Percentiles rank a stretch among this genome's conserved stretches.
Evolutionary conservation across 1,139 yeast genomes (phyloP).

Genomic region (Pichia sp.): DNA sequence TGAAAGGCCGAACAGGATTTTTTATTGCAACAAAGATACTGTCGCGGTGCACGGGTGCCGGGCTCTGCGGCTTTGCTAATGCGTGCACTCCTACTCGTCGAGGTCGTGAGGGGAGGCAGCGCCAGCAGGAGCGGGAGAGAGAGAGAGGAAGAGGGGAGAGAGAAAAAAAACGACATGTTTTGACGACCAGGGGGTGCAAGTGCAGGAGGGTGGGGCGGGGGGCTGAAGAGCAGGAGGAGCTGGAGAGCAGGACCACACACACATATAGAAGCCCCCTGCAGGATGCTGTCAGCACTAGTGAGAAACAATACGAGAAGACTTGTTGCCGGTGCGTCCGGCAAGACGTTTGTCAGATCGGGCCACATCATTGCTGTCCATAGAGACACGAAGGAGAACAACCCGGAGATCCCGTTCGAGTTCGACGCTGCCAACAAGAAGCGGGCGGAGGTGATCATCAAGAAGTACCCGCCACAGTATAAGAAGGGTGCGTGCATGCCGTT

Average conservation of each 20-base stretch:
- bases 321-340: neutral
- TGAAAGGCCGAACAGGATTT: no score
- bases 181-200: neutral
- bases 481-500: constrained; percentile 89
- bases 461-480: constrained; percentile 83
- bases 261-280: neutral
- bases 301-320: constrained; percentile 16
- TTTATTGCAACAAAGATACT: neutral
- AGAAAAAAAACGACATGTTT: neutral
- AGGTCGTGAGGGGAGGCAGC: neutral
- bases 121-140: constrained; percentile 1
- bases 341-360: constrained; percentile 21
- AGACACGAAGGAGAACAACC: constrained; percentile 65
- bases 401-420: constrained; percentile 69
- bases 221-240: neutral
- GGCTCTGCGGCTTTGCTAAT: neutral
- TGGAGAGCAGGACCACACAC: neutral
- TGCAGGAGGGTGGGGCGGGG: no score
- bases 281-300: constrained; percentile 11
- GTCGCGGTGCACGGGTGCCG: constrained; percentile 1
- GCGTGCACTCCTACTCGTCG: neutral
- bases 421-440: constrained; percentile 61
- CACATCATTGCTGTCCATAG: constrained; percentile 60
- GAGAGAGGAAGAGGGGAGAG: neutral
- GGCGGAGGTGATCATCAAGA: constrained; percentile 70